Conservation (phyloP, 306 rosid genomes). For the Malus sieversii region DNA sequence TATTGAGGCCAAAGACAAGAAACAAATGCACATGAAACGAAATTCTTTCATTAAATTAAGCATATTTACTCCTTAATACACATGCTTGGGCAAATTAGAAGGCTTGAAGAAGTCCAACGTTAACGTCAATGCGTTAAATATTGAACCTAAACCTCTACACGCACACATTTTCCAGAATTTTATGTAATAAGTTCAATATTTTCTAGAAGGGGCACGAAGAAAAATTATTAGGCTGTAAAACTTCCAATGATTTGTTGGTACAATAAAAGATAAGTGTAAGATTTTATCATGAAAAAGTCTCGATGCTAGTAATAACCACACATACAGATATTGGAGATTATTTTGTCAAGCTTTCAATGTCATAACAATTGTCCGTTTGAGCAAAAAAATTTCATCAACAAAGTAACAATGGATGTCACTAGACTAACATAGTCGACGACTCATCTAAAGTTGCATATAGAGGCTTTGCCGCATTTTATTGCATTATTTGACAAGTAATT, state of each 20-base stretch:
- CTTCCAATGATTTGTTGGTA: neutral
- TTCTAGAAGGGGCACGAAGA: neutral
- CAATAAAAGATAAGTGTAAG: neutral
- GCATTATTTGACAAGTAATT: no score
- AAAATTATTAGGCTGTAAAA: neutral
- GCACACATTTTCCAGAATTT: neutral
- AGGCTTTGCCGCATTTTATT: no score
- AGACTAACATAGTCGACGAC: no score
- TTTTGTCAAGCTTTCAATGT: neutral
- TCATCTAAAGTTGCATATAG: no score
- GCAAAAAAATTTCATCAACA: no score
- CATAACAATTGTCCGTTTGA: no score
- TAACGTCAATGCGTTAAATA: neutral
- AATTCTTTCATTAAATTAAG: neutral
- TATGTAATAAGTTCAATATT: neutral
- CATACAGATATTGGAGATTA: neutral
- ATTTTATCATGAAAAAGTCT: no score
- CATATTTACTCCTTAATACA: neutral
- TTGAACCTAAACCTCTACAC: neutral
- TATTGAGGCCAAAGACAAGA: neutral
- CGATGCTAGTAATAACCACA: no score
- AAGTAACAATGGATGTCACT: no score
- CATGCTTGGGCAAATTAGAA: neutral
- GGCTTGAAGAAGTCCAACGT: neutral
- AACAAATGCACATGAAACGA: neutral